phyloP scores from a whole-genome alignment of 2,329 filamentous ascomycete genomes.

The Epichloe elymi region DNA sequence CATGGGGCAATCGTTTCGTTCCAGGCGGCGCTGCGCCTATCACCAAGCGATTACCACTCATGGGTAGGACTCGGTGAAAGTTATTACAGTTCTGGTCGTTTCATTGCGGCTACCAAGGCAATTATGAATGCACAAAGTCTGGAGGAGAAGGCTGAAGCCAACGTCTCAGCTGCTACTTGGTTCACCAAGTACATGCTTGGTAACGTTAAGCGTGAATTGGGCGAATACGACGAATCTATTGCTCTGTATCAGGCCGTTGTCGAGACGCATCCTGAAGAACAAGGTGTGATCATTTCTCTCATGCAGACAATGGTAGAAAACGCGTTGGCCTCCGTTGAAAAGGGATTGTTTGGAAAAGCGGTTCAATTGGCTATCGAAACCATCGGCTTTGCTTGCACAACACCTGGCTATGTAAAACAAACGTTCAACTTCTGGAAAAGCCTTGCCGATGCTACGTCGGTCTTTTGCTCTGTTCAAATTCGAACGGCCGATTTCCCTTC shows the following conservation, averaged over 20 bases:
- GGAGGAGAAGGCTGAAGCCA: slow-evolving; percentile 43
- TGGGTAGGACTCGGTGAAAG: slow-evolving; percentile 97
- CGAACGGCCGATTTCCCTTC: slow-evolving; percentile 50
- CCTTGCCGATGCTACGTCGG: slow-evolving; percentile 72
- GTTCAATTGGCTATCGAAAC: slow-evolving; percentile 55
- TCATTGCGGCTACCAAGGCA: slow-evolving; percentile 86
- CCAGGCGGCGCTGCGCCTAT: slow-evolving; percentile 73
- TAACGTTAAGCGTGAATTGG: slow-evolving; percentile 84
- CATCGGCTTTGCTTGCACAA: slow-evolving; percentile 51
- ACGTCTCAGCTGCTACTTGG: slow-evolving; percentile 59
- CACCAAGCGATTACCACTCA: slow-evolving; percentile 80
- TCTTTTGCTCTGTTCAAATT: slow-evolving; percentile 69
- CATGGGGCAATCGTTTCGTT: slow-evolving; percentile 82
- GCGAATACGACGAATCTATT: slow-evolving; percentile 78
- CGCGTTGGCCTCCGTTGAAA: slow-evolving; percentile 63
- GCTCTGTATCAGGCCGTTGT: slow-evolving; percentile 64
- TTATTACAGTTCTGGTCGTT: slow-evolving; percentile 86
- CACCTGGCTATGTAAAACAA: slow-evolving; percentile 46
- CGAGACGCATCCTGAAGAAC: slow-evolving; percentile 53
- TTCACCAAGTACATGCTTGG: slow-evolving; percentile 95
- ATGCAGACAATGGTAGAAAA: slow-evolving; percentile 81
- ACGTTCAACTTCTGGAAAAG: slow-evolving; percentile 96
- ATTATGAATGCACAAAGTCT: slow-evolving; percentile 74
- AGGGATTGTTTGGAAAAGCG: slow-evolving; percentile 76
- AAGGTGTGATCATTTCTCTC: slow-evolving; percentile 76